Conservation (phyloP, 495 filamentous ascomycete genomes). For the Cenococcum geophilum region DNA sequence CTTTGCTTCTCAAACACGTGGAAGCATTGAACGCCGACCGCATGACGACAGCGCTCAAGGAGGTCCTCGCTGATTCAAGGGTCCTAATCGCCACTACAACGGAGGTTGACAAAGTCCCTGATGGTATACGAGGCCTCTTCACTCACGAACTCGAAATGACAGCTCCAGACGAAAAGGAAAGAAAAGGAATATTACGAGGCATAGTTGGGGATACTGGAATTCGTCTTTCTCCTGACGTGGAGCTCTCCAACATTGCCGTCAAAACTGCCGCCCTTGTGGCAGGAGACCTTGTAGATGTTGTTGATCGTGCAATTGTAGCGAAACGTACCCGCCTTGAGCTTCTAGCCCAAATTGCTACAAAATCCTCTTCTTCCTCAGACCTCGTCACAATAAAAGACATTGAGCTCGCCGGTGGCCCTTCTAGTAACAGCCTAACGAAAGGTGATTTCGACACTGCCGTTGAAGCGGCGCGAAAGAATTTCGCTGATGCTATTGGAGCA, state of each 20-base stretch:
- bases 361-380: slow-evolving; percentile 7
- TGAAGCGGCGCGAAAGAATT: slow-evolving; percentile 92
- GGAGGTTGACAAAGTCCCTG: slow-evolving; percentile 87
- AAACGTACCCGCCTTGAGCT: slow-evolving; percentile 64
- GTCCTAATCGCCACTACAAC: slow-evolving; percentile 90
- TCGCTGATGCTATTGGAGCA: slow-evolving; percentile 92
- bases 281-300: slow-evolving; percentile 88
- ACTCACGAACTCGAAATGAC: slow-evolving; percentile 92
- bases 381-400: slow-evolving; percentile 68
- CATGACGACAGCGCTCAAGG: slow-evolving; percentile 74
- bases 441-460: slow-evolving; percentile 85
- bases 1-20: slow-evolving; percentile 77
- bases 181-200: slow-evolving; percentile 75
- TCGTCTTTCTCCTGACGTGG: slow-evolving; percentile 68
- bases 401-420: slow-evolving; percentile 79
- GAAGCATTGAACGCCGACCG: slow-evolving; percentile 87
- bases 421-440: slow-evolving; percentile 70
- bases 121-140: slow-evolving; percentile 82
- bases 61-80: slow-evolving; percentile 63
- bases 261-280: slow-evolving; percentile 96
- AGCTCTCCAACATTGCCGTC: slow-evolving; percentile 73
- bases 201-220: slow-evolving; percentile 71
- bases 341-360: slow-evolving; percentile 47
- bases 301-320: slow-evolving; percentile 78
- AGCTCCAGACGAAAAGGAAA: slow-evolving; percentile 86